Percentiles rank a stretch among this genome's conserved stretches.
Conservation (phyloP, 1,284 basidiomycete genomes). For the Waitea zeae region DNA sequence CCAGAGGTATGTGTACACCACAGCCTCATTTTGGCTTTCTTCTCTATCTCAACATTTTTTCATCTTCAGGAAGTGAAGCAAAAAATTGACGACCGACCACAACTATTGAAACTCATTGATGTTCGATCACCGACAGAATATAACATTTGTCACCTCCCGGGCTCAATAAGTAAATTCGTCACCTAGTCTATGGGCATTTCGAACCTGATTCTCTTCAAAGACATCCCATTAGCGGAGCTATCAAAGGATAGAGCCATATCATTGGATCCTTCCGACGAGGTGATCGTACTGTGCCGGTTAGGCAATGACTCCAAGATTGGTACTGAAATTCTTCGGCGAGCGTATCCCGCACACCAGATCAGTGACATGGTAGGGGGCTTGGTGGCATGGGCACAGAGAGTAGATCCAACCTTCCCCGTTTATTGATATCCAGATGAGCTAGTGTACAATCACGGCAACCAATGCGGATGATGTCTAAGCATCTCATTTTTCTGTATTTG, state of each 20-base stretch:
- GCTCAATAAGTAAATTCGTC: constrained; percentile 54
- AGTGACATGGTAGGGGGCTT: constrained; percentile 71
- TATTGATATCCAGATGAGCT: no score
- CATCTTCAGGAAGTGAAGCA: neutral
- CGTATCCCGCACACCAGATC: constrained; percentile 17
- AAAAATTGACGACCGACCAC: neutral
- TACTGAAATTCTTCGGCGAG: constrained; percentile 40
- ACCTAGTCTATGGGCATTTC: neutral
- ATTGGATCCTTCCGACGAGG: no score
- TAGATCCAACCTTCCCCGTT: constrained; percentile 61
- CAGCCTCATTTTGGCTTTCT: constrained; percentile 5
- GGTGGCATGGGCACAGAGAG: constrained; percentile 53
- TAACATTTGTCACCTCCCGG: constrained; percentile 70
- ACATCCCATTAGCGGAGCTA: constrained; percentile 10
- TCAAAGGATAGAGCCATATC: constrained; percentile 23
- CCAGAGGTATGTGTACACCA: constrained; percentile 20
- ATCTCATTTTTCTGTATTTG: no score
- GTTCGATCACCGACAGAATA: constrained; percentile 75
- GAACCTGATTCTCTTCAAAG: constrained; percentile 27
- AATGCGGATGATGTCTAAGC: no score
- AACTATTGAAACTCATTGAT: constrained; percentile 35
- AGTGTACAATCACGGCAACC: no score
- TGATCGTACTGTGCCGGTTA: no score
- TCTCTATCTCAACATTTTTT: constrained; percentile 1
- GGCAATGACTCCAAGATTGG: constrained; percentile 93